Evolutionary conservation across 139 green algal species (phyloP), one percentile per base, ranked within the genome.

Genomic region (Closterium sp.): DNA sequence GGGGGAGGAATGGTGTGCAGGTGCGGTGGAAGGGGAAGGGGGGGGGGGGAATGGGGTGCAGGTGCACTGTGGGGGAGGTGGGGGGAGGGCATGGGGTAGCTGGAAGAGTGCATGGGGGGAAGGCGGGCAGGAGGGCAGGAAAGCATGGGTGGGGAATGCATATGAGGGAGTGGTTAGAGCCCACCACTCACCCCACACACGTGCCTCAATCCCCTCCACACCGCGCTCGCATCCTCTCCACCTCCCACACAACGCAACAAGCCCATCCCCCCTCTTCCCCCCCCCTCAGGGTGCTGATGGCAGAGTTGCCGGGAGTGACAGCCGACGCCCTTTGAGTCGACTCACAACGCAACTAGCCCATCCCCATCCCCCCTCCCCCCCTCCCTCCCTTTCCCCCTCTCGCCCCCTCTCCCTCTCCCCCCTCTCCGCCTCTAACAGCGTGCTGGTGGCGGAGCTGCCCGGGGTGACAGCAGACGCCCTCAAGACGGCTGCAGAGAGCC

Each of bases 361-460:
- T 45, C 38, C 38, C 4, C 87, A 9, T 28, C 87, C 32, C 27
- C 34, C 5, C 32, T 9, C 34, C 87, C 87, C 3, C 5, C 0
- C 32, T 9, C 34, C 87, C 34, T 9, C 87, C 5, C 32, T 9
- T 9, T 9, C 32, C 34, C 34, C 87, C 5, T 9, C 87, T 9
- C 32, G 24, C 34, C 19, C 38, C 88, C 1, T 19, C 88, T 2
- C 45, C 88, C 21, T 31, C 21, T 31, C 88, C 24, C 38, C 88
- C 45, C 24, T 24, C 28, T 24, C 19, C 45, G 0, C 45, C 45
- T 24, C 88, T 31, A 6, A 6, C 70, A 95, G 93, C 27, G 29
- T 97, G 79, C 91, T 99, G 92, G 97, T 98, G 62, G 95, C 92
- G 0, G 87, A 96, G 86, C 91, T 99, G 89, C 93, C 96, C n/a